These are phyloP conservation scores for Herpetospermum pedunculosum DNA, from an alignment of 306 rosid genomes.

Conservation along the genomic window DNA sequence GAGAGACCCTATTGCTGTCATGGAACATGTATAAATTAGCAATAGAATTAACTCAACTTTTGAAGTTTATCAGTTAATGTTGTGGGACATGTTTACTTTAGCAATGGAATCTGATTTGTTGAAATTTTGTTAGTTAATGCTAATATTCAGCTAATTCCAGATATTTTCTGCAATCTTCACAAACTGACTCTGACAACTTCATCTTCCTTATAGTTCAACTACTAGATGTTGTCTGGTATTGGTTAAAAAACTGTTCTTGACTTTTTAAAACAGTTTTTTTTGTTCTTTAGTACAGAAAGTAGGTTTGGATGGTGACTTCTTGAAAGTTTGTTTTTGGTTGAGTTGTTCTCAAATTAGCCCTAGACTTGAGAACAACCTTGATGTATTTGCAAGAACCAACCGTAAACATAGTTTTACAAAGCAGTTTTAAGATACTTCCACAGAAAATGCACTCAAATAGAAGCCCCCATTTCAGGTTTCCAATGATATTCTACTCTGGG, in stretches of 20 bases:
- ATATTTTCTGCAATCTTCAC: not conserved
- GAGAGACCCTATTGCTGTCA: not conserved
- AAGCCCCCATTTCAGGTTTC: not conserved
- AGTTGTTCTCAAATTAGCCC: not conserved
- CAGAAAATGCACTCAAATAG: not conserved
- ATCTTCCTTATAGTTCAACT: conserved; percentile 1
- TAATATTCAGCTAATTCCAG: not conserved
- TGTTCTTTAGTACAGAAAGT: not conserved
- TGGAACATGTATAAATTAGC: not conserved
- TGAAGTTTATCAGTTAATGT: not conserved
- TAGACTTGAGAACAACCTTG: not conserved
- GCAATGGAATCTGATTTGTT: not conserved
- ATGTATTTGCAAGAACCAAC: not conserved
- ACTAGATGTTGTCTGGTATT: not conserved
- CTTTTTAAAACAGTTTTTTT: not conserved
- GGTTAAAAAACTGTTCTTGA: not conserved
- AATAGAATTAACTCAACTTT: not conserved
- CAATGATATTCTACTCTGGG: not conserved
- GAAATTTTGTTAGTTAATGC: not conserved
- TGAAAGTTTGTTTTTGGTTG: conserved; percentile 1
- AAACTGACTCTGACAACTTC: not conserved
- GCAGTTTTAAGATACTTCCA: not conserved
- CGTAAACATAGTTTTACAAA: not conserved
- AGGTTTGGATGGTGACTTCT: not conserved
- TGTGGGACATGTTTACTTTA: not conserved